Evolutionary conservation across 75 land plant genomes (phyloP), one percentile per base, ranked within the genome.

Genomic region (Picea glauca): DNA sequence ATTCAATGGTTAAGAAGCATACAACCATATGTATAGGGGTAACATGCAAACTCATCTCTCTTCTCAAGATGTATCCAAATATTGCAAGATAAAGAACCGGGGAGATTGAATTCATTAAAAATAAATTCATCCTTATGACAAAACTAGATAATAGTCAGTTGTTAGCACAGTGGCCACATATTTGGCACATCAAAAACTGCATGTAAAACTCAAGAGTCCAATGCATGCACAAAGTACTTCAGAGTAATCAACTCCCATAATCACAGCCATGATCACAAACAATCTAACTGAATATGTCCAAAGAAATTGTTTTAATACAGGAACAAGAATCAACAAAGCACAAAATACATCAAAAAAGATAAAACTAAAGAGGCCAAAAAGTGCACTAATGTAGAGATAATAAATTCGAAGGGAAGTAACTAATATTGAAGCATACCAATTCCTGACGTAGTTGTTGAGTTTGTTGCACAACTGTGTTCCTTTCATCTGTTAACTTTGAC

Each of bases 361-460:
- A 40, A 13, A 65, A 32, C 68, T 3, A 1, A 13, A 31, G 4
- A 46, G 8, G 50, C 50, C 6, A 43, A 46, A 46, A 6, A 33
- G 32, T 3, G 38, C 32, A 33, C 38, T 13, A 12, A 30, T 31
- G 33, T 1, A 33, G 0, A 4, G 17, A 33, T 13, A 31, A 65
- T 13, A 43, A 40, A 38, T 68, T n/a, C 17, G n/a, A n/a, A n/a
- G n/a, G n/a, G 40, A 40, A 20, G 20, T 46, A 68, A 17, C 46
- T 1, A 40, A 20, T 46, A 7, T 40, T 5, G 33, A 68, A 68
- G 1, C 88, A 59, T 33, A 90, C 91, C 91, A 87, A 40, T 77
- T 90, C 91, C 57, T 85, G 89, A 14, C 81, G 85, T 70, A 90
- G 84, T 58, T 83, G 83, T 17, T 79, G 85, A 72, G 65, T 83